Conservation (phyloP, 306 rosid genomes). For the Dalbergia oliveri region DNA sequence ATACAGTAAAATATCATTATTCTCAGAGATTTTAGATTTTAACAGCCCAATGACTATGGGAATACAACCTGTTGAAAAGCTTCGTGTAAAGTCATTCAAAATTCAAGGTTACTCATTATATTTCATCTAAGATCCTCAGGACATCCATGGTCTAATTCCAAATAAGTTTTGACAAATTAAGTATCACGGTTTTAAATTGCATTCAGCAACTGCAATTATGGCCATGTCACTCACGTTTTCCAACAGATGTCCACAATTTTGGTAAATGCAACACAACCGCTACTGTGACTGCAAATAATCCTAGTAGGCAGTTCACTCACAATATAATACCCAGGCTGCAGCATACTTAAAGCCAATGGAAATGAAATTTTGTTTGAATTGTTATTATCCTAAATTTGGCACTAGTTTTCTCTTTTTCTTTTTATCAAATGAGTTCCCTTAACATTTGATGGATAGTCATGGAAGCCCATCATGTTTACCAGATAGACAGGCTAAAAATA, state of each 20-base stretch:
- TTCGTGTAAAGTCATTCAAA: not conserved
- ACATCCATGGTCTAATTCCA: not conserved
- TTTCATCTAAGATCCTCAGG: not conserved
- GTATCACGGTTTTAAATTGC: not conserved
- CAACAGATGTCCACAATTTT: no score
- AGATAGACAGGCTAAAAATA: not conserved
- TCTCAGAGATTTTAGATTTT: not conserved
- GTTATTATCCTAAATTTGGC: not conserved
- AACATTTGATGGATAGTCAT: no score
- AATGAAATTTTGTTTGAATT: not conserved
- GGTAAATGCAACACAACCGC: no score
- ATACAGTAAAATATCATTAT: not conserved
- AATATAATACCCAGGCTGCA: not conserved
- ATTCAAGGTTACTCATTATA: not conserved
- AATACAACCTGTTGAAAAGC: not conserved
- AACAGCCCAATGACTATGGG: not conserved
- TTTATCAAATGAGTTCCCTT: no score
- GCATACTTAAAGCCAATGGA: not conserved
- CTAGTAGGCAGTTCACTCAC: not conserved
- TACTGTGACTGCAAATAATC: not conserved
- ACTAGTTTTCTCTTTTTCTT: not conserved
- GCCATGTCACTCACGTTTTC: no score
- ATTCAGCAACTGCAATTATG: no score
- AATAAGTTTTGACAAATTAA: not conserved
- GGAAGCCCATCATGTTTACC: not conserved